Evolutionary conservation across 2,329 filamentous ascomycete species (phyloP).

Genomic region (Microdochium trichocladiopsis): DNA sequence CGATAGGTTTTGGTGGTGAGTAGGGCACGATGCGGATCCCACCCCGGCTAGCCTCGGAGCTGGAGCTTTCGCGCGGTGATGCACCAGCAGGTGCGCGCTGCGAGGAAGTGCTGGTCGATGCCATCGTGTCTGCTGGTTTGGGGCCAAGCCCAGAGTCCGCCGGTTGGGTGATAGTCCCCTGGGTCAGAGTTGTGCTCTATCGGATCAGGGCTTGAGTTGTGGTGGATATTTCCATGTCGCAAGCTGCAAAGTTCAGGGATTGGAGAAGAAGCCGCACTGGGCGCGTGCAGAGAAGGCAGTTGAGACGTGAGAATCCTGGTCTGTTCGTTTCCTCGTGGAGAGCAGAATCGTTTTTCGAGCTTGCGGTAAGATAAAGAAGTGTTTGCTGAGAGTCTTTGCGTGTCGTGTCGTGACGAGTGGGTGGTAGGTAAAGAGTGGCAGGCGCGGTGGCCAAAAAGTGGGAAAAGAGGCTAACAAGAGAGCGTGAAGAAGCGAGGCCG

Average conservation of each 20-base stretch:
- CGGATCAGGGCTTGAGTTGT: not conserved
- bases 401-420: not conserved
- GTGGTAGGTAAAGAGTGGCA: not conserved
- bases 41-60: constrained; percentile 31
- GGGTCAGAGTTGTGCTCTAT: not conserved
- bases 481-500: not conserved
- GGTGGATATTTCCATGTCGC: not conserved
- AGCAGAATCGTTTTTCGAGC: not conserved
- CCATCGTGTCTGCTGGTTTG: constrained; percentile 16
- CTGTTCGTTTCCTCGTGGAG: not conserved
- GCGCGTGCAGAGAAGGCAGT: not conserved
- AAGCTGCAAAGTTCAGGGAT: not conserved
- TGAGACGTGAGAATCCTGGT: not conserved
- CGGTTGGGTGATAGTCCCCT: not conserved
- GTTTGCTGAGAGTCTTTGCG: not conserved
- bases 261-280: not conserved
- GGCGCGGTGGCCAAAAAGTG: not conserved
- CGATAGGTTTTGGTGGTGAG: constrained; percentile 31
- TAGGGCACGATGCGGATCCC: constrained; percentile 43
- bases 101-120: constrained; percentile 19
- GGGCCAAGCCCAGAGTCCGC: not conserved
- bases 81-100: constrained; percentile 13
- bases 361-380: not conserved
- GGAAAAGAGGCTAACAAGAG: not conserved
- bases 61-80: constrained; percentile 30